Percentiles rank a stretch among this genome's conserved stretches.
Evolutionary conservation across 768 basidiomycete species (phyloP).

Genomic region (Asterophora lycoperdoides): DNA sequence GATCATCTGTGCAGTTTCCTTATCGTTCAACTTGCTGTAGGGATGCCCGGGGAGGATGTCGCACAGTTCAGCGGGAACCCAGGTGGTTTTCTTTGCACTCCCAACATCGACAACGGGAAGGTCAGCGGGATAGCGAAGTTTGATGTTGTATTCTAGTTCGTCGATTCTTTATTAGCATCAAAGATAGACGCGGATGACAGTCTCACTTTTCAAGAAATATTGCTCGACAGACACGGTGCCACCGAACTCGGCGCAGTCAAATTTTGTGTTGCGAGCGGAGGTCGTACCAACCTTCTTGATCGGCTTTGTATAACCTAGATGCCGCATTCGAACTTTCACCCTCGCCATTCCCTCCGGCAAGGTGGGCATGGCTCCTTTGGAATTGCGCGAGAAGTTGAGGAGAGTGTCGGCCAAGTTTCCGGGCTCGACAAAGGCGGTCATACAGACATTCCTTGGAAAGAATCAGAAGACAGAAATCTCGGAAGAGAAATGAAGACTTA

Average conservation of each 20-base stretch:
- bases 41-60: conserved; percentile 55
- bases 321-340: conserved; percentile 54
- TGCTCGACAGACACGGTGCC: conserved; percentile 54
- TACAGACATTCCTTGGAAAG: conserved; percentile 43
- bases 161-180: neutral
- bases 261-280: conserved; percentile 38
- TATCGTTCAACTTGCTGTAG: conserved; percentile 57
- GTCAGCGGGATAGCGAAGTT: conserved; percentile 39
- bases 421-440: conserved; percentile 51
- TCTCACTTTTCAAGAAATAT: conserved; percentile 61
- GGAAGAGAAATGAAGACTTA: conserved; percentile 20
- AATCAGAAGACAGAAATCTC: neutral
- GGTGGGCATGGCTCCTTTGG: conserved; percentile 40
- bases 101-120: conserved; percentile 54
- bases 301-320: conserved; percentile 55
- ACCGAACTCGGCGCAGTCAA: conserved; percentile 49
- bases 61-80: conserved; percentile 70
- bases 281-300: conserved; percentile 34
- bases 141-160: conserved; percentile 53
- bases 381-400: conserved; percentile 38
- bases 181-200: neutral
- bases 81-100: conserved; percentile 25
- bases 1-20: conserved; percentile 69
- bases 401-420: conserved; percentile 64
- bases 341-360: conserved; percentile 46